These are phyloP conservation scores for Lentinus brumalis DNA, from an alignment of 768 basidiomycete species.

Conservation along the genomic window DNA sequence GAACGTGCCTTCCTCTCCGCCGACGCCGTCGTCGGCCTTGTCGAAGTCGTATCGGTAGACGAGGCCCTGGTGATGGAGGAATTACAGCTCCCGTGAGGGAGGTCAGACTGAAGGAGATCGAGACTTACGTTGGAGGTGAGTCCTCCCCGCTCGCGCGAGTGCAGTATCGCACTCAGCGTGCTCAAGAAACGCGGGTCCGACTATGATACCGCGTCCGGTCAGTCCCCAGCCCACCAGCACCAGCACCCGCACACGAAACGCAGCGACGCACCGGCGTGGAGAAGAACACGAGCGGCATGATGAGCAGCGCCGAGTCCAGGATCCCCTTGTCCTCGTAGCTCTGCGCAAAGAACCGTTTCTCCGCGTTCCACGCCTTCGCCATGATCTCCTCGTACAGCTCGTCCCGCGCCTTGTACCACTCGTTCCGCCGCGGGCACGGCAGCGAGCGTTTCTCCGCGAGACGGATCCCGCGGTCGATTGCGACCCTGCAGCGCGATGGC, in stretches of 20 bases:
- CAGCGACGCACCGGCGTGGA: slow-evolving; percentile 63
- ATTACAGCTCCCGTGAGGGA: too few relatives aligned
- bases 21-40: slow-evolving; percentile 90
- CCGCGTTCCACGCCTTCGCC: slow-evolving; percentile 81
- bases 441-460: slow-evolving; percentile 94
- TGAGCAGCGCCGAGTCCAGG: slow-evolving; percentile 85
- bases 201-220: too few relatives aligned
- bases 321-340: slow-evolving; percentile 85
- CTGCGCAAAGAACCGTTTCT: slow-evolving; percentile 75
- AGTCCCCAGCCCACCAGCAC: too few relatives aligned
- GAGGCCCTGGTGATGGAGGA: slow-evolving; percentile 52
- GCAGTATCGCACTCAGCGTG: slow-evolving; percentile 83
- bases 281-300: slow-evolving; percentile 95
- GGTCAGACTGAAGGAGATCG: too few relatives aligned
- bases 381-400: slow-evolving; percentile 92
- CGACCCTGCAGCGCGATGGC: slow-evolving; percentile 85
- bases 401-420: slow-evolving; percentile 81
- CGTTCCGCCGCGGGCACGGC: slow-evolving; percentile 71
- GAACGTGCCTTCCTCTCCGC: slow-evolving; percentile 95
- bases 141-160: slow-evolving; percentile 87
- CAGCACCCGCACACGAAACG: too few relatives aligned
- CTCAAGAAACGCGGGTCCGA: slow-evolving; percentile 85
- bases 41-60: slow-evolving; percentile 89
- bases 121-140: slow-evolving; percentile 78
- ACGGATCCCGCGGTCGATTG: slow-evolving; percentile 90